Evolutionary conservation across 75 land plant genomes (phyloP), one percentile per base, ranked within the genome.

Genomic region (Ceratopteris richardii): DNA sequence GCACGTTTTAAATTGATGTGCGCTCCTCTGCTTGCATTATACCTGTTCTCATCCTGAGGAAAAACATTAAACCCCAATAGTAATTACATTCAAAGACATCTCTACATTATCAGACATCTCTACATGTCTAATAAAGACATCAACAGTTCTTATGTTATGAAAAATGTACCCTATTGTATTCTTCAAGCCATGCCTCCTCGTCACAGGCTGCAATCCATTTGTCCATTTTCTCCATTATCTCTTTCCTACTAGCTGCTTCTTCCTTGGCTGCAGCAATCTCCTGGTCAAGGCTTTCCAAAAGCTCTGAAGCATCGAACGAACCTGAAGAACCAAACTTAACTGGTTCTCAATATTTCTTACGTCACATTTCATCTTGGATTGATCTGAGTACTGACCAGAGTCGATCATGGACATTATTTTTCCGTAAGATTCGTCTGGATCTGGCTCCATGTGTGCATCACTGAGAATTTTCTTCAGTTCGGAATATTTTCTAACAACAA

Each of bases 181-280:
- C 88, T 42, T 87, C 91, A 24, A 87, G 84, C 91, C 91, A 87
- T 22, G 47, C 73, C 59, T 87, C 91, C 41, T 87, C 91, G 43
- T 80, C 91, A 69, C 84, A 81, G 29, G 88, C 88, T 46, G 72
- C 72, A 51, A 77, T 66, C 91, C 88, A 87, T 68, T 73, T 79
- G 30, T 73, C 84, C 28, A 87, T 69, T 48, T 73, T 80, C 36
- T 87, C 91, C 77, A 87, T 47, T 27, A 87, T 87, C 21, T 87
- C 91, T 69, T 75, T 80, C 46, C 91, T 58, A 65, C 76, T 78
- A 1, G 61, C 0, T 30, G 77, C 78, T 57, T 75, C 77, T 59
- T 87, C 80, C 67, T 66, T 78, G 22, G 75, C 88, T 56, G 77
- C 72, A 2, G 29, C 37, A 18, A 87, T 87, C 46, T 87, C 74